These are phyloP conservation scores for Heritiera littoralis DNA, from an alignment of 345 rosid species.

Conservation along the genomic window DNA sequence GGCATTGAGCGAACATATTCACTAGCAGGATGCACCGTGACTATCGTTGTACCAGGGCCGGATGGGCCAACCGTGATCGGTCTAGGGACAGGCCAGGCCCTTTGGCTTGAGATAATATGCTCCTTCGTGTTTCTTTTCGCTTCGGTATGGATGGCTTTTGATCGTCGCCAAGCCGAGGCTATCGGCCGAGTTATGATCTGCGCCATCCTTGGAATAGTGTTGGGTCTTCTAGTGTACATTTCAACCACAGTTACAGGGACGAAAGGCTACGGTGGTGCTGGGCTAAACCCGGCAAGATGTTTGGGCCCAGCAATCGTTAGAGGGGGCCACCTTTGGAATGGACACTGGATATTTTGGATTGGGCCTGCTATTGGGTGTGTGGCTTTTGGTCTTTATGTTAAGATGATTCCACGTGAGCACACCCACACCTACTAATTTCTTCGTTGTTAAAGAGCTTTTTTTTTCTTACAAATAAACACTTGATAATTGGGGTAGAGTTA, in stretches of 20 bases:
- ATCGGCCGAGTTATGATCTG: slow-evolving; percentile 36
- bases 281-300: slow-evolving; percentile 16
- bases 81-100: slow-evolving; percentile 21
- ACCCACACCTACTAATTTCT: not conserved
- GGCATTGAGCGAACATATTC: slow-evolving; percentile 32
- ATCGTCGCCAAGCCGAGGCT: slow-evolving; percentile 38
- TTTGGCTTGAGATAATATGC: slow-evolving; percentile 44
- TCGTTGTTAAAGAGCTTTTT: no score
- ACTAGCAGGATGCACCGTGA: slow-evolving; percentile 50
- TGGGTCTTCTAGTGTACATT: slow-evolving; percentile 35
- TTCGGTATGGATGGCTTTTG: slow-evolving; percentile 45
- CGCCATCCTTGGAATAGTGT: slow-evolving; percentile 33
- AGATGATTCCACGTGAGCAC: slow-evolving; percentile 5
- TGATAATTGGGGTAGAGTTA: no score
- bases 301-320: not conserved
- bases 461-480: no score
- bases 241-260: slow-evolving; percentile 38
- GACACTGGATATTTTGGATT: slow-evolving; percentile 14
- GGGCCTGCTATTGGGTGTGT: slow-evolving; percentile 14
- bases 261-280: slow-evolving; percentile 11
- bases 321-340: slow-evolving; percentile 16
- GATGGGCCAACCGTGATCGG: slow-evolving; percentile 20
- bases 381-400: slow-evolving; percentile 10
- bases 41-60: slow-evolving; percentile 20
- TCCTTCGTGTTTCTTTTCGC: slow-evolving; percentile 42